Evolutionary conservation across 2,329 filamentous ascomycete species (phyloP).

Genomic region (Ophiostoma angusticollis): DNA sequence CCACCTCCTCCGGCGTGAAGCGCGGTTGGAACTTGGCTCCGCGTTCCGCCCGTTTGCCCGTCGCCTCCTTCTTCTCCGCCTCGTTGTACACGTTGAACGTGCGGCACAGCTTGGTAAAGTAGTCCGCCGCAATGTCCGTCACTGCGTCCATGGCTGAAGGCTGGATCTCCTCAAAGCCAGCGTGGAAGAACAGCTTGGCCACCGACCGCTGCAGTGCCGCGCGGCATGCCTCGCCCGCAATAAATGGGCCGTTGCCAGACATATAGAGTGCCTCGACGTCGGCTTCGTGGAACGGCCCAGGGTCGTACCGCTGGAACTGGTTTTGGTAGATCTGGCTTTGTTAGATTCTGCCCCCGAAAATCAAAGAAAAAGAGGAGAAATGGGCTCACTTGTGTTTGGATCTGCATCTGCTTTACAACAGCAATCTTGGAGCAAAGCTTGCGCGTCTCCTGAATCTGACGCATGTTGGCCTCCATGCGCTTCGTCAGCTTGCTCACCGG

Average conservation of each 20-base stretch:
- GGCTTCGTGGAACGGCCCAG: conserved; percentile 72
- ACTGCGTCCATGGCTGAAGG: conserved; percentile 84
- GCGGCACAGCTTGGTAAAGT: conserved; percentile 70
- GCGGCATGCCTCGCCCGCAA: conserved; percentile 70
- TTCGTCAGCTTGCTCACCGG: conserved; percentile 61
- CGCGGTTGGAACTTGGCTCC: conserved; percentile 43
- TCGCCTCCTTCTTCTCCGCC: conserved; percentile 57
- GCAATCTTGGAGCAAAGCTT: conserved; percentile 94
- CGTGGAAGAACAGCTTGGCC: conserved; percentile 89
- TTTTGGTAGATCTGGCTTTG: conserved; percentile 73
- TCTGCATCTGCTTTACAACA: conserved; percentile 98
- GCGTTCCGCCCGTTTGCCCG: conserved; percentile 26
- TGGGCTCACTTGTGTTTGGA: conserved; percentile 67
- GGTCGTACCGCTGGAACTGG: conserved; percentile 93
- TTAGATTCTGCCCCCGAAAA: no score
- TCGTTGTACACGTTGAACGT: conserved; percentile 77
- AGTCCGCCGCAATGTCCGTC: conserved; percentile 80
- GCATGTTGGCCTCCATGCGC: conserved; percentile 82
- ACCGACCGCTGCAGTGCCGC: conserved; percentile 81
- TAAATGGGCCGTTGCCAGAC: conserved; percentile 76
- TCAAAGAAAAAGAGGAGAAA: neutral
- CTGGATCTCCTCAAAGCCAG: conserved; percentile 93
- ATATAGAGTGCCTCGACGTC: conserved; percentile 85
- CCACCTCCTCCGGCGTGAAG: conserved; percentile 72
- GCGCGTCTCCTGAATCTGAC: conserved; percentile 90